Conservation (phyloP, 306 rosid genomes). For the Quercus parvula region DNA sequence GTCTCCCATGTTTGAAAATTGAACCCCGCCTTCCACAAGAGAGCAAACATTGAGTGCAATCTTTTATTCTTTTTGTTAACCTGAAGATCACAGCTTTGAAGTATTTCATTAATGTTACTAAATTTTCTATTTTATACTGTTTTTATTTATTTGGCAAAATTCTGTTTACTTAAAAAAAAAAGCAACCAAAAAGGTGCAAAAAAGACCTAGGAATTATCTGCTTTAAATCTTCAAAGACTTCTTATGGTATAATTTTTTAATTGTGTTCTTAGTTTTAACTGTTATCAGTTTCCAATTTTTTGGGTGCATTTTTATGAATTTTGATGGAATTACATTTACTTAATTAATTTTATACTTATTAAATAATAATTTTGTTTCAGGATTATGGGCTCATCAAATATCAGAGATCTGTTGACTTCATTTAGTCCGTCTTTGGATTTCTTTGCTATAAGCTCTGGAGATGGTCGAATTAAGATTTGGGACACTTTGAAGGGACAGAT, state of each 20-base stretch:
- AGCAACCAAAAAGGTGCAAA: background rate
- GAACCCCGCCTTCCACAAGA: background rate
- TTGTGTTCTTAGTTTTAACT: no score
- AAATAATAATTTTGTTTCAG: background rate
- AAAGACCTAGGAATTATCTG: background rate
- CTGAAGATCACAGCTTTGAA: background rate
- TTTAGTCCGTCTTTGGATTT: conserved; percentile 75
- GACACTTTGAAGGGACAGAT: conserved; percentile 80
- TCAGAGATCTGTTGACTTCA: conserved; percentile 73
- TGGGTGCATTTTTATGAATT: no score
- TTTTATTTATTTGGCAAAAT: background rate
- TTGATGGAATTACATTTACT: no score
- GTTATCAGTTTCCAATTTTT: no score
- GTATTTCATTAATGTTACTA: background rate
- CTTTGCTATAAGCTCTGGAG: conserved; percentile 79
- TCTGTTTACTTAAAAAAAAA: background rate
- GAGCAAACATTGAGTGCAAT: background rate
- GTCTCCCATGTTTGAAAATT: background rate
- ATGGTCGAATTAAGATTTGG: conserved; percentile 96
- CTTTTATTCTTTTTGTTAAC: background rate
- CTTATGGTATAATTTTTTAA: background rate
- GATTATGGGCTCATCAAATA: conserved; percentile 44
- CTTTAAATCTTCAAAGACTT: background rate
- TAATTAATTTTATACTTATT: no score
- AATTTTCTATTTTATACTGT: background rate